Evolutionary conservation across 2,329 filamentous ascomycete species (phyloP), one percentile per base, ranked within the genome.

Genomic region (Talaromyces sp.): DNA sequence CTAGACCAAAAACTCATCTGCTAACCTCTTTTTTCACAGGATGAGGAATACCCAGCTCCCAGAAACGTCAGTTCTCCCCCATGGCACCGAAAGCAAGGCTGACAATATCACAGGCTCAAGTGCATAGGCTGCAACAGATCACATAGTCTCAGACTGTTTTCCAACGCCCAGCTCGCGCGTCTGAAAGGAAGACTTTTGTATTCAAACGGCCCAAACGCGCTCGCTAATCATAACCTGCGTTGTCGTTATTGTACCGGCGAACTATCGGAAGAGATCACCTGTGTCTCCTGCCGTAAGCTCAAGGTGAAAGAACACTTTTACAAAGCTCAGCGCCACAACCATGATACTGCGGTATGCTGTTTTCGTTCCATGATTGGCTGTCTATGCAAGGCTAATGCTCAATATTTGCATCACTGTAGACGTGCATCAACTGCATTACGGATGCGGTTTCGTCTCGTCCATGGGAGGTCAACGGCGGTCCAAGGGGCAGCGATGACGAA

Each of bases 281-380:
- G 83, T 64, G 67, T 64, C 32, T 70, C 77, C 41, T 86, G 84
- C 66, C 68, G 74, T 21, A 66, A 75, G 59, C 75, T 70, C 1
- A 83, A 83, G 65, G 71, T 75, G 0, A 60, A 83, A 2, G 77
- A 81, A 6, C 71, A 73, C 0, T 86, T 84, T 64, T 77, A 79
- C 19, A 84, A 82, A 63, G 64, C 65, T 7, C 79, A 83, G 70
- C 75, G 82, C 14, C 71, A 67, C 29, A 76, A 78, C 46, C 74
- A 76, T 1, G 81, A 80, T 60, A 67, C 65, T 43, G 78, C 77
- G 27, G 81, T 82, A 77, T 62, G 79, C 71, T 14, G 21, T 24
- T 35, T 38, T 5, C 43, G 14, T 24, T 10, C 14, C 26, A 29
- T 63, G 19, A 49, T 6, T 38, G 9, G 17, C 56, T 29, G 27